Conservation (phyloP, 371 early-diverging fungal species). For the Nosema muscidifuracis region DNA sequence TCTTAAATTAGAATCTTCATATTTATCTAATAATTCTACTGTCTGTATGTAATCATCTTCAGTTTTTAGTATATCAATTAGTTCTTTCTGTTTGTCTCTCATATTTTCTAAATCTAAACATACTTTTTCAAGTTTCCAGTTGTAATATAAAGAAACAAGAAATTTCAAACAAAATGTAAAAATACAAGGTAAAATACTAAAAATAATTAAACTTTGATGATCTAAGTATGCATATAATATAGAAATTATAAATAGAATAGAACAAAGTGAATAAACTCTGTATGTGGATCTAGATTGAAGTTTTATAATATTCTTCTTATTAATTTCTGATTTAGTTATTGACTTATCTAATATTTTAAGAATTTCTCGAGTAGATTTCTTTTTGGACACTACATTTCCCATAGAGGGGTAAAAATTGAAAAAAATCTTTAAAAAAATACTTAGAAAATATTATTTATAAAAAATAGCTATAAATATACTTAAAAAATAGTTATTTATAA, state of each 20-base stretch:
- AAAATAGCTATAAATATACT: too few species aligned
- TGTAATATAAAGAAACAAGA: slow-evolving; percentile 1
- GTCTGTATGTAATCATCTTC: slow-evolving; percentile 76
- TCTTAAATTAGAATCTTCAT: slow-evolving; percentile 64
- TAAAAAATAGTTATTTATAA: too few species aligned
- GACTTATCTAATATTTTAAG: slow-evolving; percentile 43
- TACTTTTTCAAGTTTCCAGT: slow-evolving; percentile 15
- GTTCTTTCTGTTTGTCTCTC: slow-evolving; percentile 41
- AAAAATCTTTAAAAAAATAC: too few species aligned
- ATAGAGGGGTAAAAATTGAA: slow-evolving; percentile 13
- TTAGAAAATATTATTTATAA: too few species aligned
- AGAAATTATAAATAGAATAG: slow-evolving; percentile 13
- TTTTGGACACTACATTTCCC: slow-evolving; percentile 54
- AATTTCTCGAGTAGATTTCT: slow-evolving; percentile 31
- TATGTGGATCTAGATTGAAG: background rate
- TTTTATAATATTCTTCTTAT: slow-evolving; percentile 10
- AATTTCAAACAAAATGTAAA: slow-evolving; percentile 2
- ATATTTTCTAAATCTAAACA: slow-evolving; percentile 32
- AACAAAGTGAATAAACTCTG: background rate
- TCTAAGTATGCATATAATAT: slow-evolving; percentile 7
- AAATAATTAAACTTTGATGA: slow-evolving; percentile 3
- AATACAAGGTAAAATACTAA: slow-evolving; percentile 1
- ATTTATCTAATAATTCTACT: slow-evolving; percentile 76
- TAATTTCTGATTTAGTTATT: slow-evolving; percentile 26
- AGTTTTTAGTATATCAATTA: slow-evolving; percentile 75